Evolutionary conservation across 176 grass and related monocot species (phyloP).

Genomic region (Microstegium vimineum): DNA sequence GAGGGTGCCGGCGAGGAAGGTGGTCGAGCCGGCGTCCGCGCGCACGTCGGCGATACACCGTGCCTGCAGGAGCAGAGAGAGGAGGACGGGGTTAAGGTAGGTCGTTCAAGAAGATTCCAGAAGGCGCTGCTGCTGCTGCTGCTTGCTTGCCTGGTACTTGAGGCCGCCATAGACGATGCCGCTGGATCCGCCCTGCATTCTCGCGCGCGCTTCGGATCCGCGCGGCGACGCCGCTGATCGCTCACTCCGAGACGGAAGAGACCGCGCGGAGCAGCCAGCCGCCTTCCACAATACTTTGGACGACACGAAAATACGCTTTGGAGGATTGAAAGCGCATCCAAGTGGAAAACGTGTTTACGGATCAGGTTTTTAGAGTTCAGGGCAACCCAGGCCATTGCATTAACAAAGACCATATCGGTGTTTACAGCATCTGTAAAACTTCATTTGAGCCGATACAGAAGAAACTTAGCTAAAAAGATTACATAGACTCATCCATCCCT

Average conservation of each 20-base stretch:
- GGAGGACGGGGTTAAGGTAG: background rate
- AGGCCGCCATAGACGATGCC: slow-evolving; percentile 95
- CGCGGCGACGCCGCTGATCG: background rate
- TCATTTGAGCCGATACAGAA: too few species aligned
- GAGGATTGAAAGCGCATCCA: background rate
- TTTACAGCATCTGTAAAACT: too few species aligned
- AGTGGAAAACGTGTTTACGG: background rate
- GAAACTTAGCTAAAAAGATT: too few species aligned
- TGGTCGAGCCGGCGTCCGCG: slow-evolving; percentile 62
- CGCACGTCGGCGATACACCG: slow-evolving; percentile 86
- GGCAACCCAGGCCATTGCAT: too few species aligned
- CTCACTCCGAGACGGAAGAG: background rate
- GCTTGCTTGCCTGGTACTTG: slow-evolving; percentile 73
- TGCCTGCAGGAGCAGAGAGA: slow-evolving; percentile 41
- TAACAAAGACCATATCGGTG: too few species aligned
- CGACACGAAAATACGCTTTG: background rate
- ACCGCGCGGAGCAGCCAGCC: background rate
- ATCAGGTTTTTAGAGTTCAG: too few species aligned
- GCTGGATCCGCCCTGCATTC: slow-evolving; percentile 82
- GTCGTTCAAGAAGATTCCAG: slow-evolving; percentile 15
- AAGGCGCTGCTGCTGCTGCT: background rate
- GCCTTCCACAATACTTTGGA: background rate
- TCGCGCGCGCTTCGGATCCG: slow-evolving; percentile 3
- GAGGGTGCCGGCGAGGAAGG: slow-evolving; percentile 95
- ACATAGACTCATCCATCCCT: too few species aligned